Base-by-base conservation (phyloP, 108 stramenopile species). In the Epithemia pelagica region DNA sequence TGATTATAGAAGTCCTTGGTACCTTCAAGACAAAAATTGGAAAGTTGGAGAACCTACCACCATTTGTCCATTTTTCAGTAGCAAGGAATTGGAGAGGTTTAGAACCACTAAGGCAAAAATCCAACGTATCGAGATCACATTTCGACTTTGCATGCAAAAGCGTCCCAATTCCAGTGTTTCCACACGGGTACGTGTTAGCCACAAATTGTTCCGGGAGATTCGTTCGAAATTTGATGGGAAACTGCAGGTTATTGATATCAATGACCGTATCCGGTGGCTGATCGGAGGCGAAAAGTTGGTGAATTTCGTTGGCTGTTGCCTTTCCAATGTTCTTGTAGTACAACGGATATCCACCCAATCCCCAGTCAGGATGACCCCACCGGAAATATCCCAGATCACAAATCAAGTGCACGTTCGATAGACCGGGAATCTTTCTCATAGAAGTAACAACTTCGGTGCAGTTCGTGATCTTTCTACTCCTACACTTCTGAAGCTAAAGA, bases 81-180 rank as follows among this genome's bases (percentile, higher is more conserved):
- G 37, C 37, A 15, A 15, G 15, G 10, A 46, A 46, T 5, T 10
- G 5, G 10, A 10, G 10, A 15, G 15, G 37, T 5, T 5, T 33
- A 28, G 70, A 71, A n/a, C 70, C 28, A 1, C 70, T 63, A 28
- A 71, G 64, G 29, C 19, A 54, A 46, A 71, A 71, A 52, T 66
- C 70, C 0, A 65, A 10, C 7, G 29, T 23, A 0, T 55, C 22
- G 0, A 71, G 51, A 8, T 71, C 63, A 32, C 59, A 20, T 1
- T 26, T 23, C 5, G 56, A 5, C 25, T 23, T 26, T 3, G 56
- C 56, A n/a, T 57, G 56, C 3, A 26, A n/a, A 23, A 57, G 56
- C 3, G 56, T 18, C 18, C 15, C 56, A 23, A 57, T 26, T 57
- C 56, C 56, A 19, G 26, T 26, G 7, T 57, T 23, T 23, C 18